Evolutionary conservation across 2,329 filamentous ascomycete genomes (phyloP), one percentile per base, ranked within the genome.

Genomic region (Coccinonectria pachysandricola): DNA sequence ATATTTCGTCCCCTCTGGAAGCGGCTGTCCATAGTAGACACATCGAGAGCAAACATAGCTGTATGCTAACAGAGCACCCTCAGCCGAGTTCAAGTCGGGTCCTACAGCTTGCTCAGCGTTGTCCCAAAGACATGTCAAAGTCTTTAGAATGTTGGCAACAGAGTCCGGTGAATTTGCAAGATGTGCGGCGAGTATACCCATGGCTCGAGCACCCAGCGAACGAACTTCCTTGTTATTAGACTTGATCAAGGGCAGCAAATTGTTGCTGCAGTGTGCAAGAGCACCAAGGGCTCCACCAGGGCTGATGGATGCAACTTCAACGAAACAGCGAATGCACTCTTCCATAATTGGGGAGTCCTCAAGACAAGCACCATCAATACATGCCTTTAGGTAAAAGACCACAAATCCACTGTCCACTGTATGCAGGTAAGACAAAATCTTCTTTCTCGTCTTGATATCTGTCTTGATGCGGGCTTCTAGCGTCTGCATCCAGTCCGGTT

Each of bases 401-500:
- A 72, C 36, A 9, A 50, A 47, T 3, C 50, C 47, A 10, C 50
- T 44, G 14, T 66, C 56, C 2, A 57, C 39, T 21, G 43, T 50
- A 28, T 55, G 43, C 31, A 80, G 45, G 35, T 78, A 73, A 1
- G 48, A 45, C 28, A 65, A 68, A 29, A 86, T 64, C 5, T 65
- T 64, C 14, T 65, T 53, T 20, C 83, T 68, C 8, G 74, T 73
- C 23, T 65, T 59, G 31, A 79, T 65, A 44, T 88, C 80, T 5
- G 78, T 81, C 20, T 75, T 68, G 15, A 91, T 64, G 6, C 79
- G 65, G 2, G 75, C 71, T 39, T 87, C 80, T 3, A 96, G 62
- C 39, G 80, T 79, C 23, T 77, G 67, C 48, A 86, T 80, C 91
- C 91, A 96, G 36, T 88, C 82, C 23, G 79, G 75, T 40, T 88